phyloP scores from a whole-genome alignment of 345 rosid species.

The Rhodamnia argentea region DNA sequence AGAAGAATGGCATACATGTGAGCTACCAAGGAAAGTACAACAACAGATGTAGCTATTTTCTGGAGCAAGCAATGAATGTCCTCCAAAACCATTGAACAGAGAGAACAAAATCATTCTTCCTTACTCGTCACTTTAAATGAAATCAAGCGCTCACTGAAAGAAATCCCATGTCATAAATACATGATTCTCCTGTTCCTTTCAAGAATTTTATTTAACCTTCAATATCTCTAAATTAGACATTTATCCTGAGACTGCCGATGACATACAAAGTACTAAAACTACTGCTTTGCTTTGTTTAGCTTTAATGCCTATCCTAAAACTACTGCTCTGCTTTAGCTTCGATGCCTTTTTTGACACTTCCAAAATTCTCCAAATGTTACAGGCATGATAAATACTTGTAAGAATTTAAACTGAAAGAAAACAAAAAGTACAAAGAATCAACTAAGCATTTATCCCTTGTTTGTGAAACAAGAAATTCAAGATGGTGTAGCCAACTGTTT shows the following conservation, averaged over 20 bases:
- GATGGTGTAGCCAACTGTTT: neutral
- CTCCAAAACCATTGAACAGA: neutral
- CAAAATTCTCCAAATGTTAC: neutral
- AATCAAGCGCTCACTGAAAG: neutral
- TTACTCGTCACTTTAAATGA: neutral
- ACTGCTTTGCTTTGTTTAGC: neutral
- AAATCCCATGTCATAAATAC: neutral
- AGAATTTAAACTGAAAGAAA: neutral
- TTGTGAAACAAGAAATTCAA: neutral
- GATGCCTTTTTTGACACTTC: neutral
- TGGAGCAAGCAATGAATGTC: neutral
- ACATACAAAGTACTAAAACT: neutral
- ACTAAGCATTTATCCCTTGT: neutral
- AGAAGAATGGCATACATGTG: neutral
- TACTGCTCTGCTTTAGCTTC: neutral
- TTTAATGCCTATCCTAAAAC: neutral
- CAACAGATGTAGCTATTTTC: neutral
- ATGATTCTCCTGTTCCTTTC: neutral
- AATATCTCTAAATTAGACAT: neutral
- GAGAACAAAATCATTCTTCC: neutral
- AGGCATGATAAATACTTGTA: neutral
- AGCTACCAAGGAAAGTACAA: neutral
- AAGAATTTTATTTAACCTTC: neutral
- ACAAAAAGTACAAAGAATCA: neutral
- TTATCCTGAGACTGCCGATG: neutral